These are phyloP conservation scores for Lodderomyces beijingensis DNA, from an alignment of 1,139 yeast genomes.

Conservation along the genomic window DNA sequence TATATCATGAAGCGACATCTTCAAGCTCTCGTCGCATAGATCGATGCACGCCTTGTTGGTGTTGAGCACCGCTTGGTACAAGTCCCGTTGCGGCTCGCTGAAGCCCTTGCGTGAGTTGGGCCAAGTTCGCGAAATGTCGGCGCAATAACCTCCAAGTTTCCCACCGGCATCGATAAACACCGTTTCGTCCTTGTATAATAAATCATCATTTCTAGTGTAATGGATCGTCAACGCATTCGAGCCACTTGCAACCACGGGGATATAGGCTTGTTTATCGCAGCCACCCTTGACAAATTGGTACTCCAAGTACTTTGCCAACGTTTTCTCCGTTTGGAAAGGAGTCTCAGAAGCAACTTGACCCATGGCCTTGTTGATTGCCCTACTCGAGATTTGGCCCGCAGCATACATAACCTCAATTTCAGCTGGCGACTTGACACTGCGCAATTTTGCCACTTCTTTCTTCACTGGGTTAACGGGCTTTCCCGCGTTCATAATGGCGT, in stretches of 20 bases:
- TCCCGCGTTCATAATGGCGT: slow-evolving; percentile 19
- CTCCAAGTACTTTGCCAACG: slow-evolving; percentile 77
- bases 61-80: slow-evolving; percentile 82
- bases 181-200: slow-evolving; percentile 68
- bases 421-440: slow-evolving; percentile 69
- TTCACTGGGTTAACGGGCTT: slow-evolving; percentile 42
- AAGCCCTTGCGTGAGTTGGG: slow-evolving; percentile 72
- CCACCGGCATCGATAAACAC: slow-evolving; percentile 97
- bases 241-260: slow-evolving; percentile 97
- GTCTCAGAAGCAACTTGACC: slow-evolving; percentile 44
- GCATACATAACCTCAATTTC: slow-evolving; percentile 77
- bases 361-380: slow-evolving; percentile 81
- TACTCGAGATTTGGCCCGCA: slow-evolving; percentile 78
- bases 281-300: slow-evolving; percentile 83
- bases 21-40: slow-evolving; percentile 50
- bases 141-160: slow-evolving; percentile 85
- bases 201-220: slow-evolving; percentile 84
- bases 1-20: slow-evolving; percentile 64
- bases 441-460: slow-evolving; percentile 48
- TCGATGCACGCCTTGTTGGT: slow-evolving; percentile 79
- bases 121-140: slow-evolving; percentile 97
- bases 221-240: slow-evolving; percentile 82
- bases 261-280: slow-evolving; percentile 83
- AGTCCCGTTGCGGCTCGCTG: slow-evolving; percentile 71
- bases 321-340: slow-evolving; percentile 65